Evolutionary conservation across 345 rosid genomes (phyloP).

Genomic region (thale cress (Arabidopsis thaliana)): DNA sequence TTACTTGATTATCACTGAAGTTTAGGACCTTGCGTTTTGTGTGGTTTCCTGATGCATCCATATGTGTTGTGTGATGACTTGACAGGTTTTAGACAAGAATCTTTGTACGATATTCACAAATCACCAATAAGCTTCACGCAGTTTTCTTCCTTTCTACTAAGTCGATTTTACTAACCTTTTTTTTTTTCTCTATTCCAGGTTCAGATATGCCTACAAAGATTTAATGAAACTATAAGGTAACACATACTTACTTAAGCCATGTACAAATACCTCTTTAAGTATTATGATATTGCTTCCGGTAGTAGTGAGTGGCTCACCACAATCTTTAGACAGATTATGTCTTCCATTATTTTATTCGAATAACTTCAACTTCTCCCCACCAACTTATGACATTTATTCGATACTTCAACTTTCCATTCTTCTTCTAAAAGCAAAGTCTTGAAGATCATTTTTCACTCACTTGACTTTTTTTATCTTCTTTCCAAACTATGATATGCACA

Average conservation of each 20-base stretch:
- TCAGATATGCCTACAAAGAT: no score
- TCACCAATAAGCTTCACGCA: background rate
- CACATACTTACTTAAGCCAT: slow-evolving; percentile 21
- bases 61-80: slow-evolving; percentile 11
- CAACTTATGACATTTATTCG: slow-evolving; percentile 27
- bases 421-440: slow-evolving; percentile 2
- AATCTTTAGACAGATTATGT: slow-evolving; percentile 42
- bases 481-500: slow-evolving; percentile 53
- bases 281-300: slow-evolving; percentile 20
- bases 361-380: slow-evolving; percentile 23
- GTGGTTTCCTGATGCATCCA: background rate
- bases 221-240: background rate
- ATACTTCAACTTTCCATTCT: slow-evolving; percentile 29
- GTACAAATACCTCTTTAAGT: background rate
- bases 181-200: no score
- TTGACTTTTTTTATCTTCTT: slow-evolving; percentile 11
- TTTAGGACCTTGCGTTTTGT: background rate
- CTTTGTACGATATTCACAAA: slow-evolving; percentile 1
- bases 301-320: slow-evolving; percentile 41
- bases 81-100: slow-evolving; percentile 4
- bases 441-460: slow-evolving; percentile 25
- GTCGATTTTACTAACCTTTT: no score
- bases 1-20: background rate
- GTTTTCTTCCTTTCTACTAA: no score
- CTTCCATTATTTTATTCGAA: slow-evolving; percentile 34